Conservation (phyloP, 805 yeast genomes). For the Ogataea polymorpha region DNA sequence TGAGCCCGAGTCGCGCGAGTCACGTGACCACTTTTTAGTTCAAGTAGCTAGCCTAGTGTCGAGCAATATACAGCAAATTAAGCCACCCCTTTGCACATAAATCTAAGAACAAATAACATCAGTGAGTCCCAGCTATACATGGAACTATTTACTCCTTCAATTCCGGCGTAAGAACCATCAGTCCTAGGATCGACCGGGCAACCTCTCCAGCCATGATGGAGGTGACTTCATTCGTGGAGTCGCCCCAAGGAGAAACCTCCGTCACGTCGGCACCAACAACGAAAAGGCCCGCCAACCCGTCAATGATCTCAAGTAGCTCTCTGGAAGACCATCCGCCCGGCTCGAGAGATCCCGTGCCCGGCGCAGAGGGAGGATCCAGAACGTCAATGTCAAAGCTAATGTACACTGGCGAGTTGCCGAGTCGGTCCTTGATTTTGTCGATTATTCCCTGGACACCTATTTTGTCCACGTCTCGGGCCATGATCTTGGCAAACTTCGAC, state of each 20-base stretch:
- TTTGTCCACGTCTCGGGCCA: conserved; percentile 44
- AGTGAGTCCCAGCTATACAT: too few relatives aligned
- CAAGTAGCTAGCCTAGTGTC: too few relatives aligned
- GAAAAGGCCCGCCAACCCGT: conserved; percentile 52
- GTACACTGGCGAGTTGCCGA: conserved; percentile 41
- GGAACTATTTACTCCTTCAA: too few relatives aligned
- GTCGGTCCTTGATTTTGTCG: conserved; percentile 30
- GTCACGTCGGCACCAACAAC: conserved; percentile 73
- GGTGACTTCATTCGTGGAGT: conserved; percentile 58
- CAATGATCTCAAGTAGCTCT: conserved; percentile 54
- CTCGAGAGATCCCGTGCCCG: conserved; percentile 76
- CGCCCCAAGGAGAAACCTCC: conserved; percentile 65
- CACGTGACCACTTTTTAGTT: too few relatives aligned
- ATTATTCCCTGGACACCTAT: conserved; percentile 38
- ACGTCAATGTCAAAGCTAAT: conserved; percentile 54
- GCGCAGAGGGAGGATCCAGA: conserved; percentile 64
- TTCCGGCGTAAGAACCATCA: conserved; percentile 37
- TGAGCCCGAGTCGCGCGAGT: too few relatives aligned
- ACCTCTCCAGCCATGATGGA: conserved; percentile 65
- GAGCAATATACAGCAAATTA: too few relatives aligned
- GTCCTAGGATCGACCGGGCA: conserved; percentile 47
- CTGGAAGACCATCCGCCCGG: conserved; percentile 68
- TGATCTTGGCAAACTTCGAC: conserved; percentile 32
- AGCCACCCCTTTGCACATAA: too few relatives aligned
- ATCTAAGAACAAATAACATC: too few relatives aligned